Percentiles rank a stretch among this genome's conserved stretches.
These are phyloP conservation scores for Tricholoma matsutake DNA, from an alignment of 768 basidiomycete species.

Conservation along the genomic window DNA sequence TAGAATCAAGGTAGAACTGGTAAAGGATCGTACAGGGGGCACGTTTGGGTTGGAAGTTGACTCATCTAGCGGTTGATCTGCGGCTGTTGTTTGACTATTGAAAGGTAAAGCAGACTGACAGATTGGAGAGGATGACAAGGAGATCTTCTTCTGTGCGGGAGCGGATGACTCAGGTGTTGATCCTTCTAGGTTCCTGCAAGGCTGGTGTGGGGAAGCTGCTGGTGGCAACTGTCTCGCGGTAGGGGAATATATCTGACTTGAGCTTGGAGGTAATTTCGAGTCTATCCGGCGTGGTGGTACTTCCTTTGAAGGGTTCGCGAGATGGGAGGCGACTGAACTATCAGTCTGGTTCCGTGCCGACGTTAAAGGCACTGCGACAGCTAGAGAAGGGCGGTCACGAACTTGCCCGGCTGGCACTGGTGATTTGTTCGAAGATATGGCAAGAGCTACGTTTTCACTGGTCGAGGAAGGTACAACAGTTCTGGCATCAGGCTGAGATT, in stretches of 20 bases:
- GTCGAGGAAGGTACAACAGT: not conserved
- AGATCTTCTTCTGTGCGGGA: not conserved
- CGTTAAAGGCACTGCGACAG: too few species aligned
- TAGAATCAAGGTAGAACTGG: not conserved
- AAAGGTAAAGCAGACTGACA: not conserved
- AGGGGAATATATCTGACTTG: not conserved
- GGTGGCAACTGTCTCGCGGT: not conserved
- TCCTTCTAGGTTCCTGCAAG: not conserved
- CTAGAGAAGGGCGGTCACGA: not conserved
- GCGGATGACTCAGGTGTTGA: not conserved
- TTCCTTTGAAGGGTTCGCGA: too few species aligned
- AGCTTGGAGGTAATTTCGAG: not conserved
- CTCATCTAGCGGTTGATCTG: not conserved
- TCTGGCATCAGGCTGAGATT: not conserved
- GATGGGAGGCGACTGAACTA: too few species aligned
- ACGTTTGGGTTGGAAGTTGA: not conserved
- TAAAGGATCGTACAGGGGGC: not conserved
- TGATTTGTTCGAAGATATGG: not conserved
- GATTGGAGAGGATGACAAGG: not conserved
- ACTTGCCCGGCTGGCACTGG: not conserved
- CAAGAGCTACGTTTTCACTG: not conserved
- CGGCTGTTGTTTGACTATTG: not conserved
- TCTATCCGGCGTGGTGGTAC: not conserved
- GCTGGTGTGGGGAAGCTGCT: not conserved
- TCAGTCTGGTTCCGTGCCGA: too few species aligned